Evolutionary conservation across 352 stramenopile genomes (phyloP).

Genomic region (Phytophthora tubulina): DNA sequence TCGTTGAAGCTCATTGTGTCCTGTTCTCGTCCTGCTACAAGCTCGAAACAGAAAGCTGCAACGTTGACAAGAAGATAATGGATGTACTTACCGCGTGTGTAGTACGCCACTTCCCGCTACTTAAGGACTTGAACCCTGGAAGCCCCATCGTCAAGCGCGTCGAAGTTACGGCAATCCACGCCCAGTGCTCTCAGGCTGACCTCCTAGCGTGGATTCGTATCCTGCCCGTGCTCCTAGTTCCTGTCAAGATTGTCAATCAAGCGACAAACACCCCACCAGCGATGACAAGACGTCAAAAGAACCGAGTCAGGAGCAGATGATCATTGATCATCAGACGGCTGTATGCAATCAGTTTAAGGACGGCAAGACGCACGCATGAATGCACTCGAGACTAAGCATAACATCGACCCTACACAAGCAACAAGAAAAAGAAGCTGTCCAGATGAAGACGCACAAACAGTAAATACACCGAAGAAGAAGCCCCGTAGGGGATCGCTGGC

Average conservation of each 20-base stretch:
- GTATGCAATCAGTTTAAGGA: conserved; percentile 27
- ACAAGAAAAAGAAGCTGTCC: not conserved
- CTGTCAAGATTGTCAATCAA: not conserved
- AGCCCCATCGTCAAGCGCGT: conserved; percentile 7
- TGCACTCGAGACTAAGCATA: conserved; percentile 18
- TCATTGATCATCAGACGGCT: conserved; percentile 27
- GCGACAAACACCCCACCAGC: not conserved
- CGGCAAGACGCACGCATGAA: conserved; percentile 21
- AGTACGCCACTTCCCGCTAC: conserved; percentile 15
- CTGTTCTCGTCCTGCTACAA: conserved; percentile 7
- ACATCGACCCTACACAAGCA: conserved; percentile 2
- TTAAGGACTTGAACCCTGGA: conserved; percentile 14
- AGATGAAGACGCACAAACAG: not conserved
- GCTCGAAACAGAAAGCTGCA: conserved; percentile 7
- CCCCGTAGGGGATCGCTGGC: not conserved
- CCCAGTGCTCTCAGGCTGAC: not conserved
- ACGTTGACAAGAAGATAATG: conserved; percentile 12
- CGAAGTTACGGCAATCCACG: not conserved
- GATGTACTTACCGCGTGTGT: conserved; percentile 13
- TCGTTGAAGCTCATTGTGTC: not conserved
- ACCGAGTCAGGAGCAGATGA: conserved; percentile 7
- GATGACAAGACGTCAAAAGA: not conserved
- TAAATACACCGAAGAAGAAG: conserved; percentile 11
- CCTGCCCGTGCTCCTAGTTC: not conserved
- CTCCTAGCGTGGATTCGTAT: conserved; percentile 13